Base-by-base conservation (phyloP, 768 basidiomycete genomes). In the Dendrothele bispora region DNA sequence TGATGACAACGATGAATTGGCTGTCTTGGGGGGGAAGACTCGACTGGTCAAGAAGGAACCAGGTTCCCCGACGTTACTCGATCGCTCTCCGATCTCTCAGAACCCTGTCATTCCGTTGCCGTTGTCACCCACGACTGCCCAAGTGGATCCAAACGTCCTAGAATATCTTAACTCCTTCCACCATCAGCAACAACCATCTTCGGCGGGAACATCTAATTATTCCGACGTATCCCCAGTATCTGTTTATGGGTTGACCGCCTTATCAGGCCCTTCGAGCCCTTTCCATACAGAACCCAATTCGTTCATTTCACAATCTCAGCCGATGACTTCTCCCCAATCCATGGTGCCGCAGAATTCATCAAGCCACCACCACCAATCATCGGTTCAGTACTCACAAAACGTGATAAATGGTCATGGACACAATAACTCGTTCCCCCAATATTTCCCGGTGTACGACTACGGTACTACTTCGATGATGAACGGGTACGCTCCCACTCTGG, bases 401-500 rank as follows among this genome's bases (percentile, higher is more conserved):
- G 59, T 20, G 20, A 20, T 28, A 21, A 47, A 32, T 25, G 46
- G 37, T 28, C 29, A 34, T 6, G 17, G 26, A 24, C 34, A 26
- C 7, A 3, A 22, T 18, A 26, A 22, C 22, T 47, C 46, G 29
- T 80, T 83, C 67, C 86, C 86, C 12, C 79, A 75, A 57, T 88
- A 88, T 56, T 88, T 89, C 74, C 77, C 84, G 1, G 86, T 88
- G 26, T 88, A 84, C 55, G 86, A 88, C 60, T 88, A 88, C 59
- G 77, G 72, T 18, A 65, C 72, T 53, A 66, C 61, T 35, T 60
- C 64, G 54, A 49, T 62, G 57, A 50, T 56, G 36, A 59, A 63
- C 53, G 51, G 35, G 24, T 41, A 63, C 46, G 48, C 62, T 47
- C 62, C 70, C 48, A 61, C 75, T 63, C 53, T 77, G 27, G 71